These are phyloP conservation scores for Kuraishia ogatae DNA, from an alignment of 805 yeast species.

Conservation along the genomic window DNA sequence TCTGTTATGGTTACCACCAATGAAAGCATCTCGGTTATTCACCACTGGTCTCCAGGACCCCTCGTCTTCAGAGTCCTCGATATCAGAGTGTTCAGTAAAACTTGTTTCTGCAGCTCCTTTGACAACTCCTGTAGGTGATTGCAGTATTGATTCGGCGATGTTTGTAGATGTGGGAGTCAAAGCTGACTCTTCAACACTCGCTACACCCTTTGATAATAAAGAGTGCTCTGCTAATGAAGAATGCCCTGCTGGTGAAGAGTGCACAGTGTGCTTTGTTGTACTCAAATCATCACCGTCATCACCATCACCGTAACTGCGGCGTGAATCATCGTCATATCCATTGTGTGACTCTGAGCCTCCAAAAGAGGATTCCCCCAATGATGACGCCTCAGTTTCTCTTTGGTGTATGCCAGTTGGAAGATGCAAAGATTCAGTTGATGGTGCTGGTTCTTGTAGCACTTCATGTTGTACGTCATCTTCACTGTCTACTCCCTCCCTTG, in stretches of 20 bases:
- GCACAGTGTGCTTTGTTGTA: not conserved
- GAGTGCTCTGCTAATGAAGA: not conserved
- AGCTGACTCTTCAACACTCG: not conserved
- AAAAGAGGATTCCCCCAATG: not conserved
- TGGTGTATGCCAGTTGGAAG: too few species aligned
- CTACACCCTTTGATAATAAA: not conserved
- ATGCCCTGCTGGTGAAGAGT: not conserved
- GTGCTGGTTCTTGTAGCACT: too few species aligned
- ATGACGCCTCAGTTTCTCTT: too few species aligned
- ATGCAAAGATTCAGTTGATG: too few species aligned
- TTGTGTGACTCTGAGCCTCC: not conserved
- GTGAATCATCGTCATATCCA: not conserved
- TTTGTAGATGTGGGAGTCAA: not conserved
- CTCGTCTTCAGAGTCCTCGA: not conserved
- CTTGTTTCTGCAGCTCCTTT: not conserved
- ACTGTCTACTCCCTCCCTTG: not conserved
- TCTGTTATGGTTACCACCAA: not conserved
- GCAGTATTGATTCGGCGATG: not conserved
- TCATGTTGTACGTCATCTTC: not conserved
- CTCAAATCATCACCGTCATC: not conserved
- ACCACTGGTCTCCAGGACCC: not conserved
- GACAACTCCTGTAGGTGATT: not conserved
- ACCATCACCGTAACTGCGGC: not conserved
- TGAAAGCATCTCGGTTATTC: not conserved
- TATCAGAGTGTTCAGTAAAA: not conserved